Conservation (phyloP, 345 rosid genomes). For the Camelina neglecta region DNA sequence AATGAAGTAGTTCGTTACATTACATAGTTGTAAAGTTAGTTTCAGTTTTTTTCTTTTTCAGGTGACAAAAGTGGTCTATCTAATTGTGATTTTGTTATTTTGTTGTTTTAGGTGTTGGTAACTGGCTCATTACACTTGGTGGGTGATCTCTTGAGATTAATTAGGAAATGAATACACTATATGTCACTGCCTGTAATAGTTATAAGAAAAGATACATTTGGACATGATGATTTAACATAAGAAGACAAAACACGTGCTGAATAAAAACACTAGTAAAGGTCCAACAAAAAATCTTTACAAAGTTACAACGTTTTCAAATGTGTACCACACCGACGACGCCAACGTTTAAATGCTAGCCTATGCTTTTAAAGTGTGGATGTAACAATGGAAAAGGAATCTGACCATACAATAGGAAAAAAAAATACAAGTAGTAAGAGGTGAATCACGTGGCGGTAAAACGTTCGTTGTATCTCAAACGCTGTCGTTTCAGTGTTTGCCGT, state of each 20-base stretch:
- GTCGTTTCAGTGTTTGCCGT: slow-evolving; percentile 3
- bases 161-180: slow-evolving; percentile 53
- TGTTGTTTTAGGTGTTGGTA: slow-evolving; percentile 69
- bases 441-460: slow-evolving; percentile 39
- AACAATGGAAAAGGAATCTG: slow-evolving; percentile 3
- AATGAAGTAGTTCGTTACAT: not conserved
- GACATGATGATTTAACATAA: not conserved
- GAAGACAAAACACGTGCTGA: not conserved
- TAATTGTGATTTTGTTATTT: slow-evolving; percentile 2
- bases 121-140: slow-evolving; percentile 91
- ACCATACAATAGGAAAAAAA: not conserved
- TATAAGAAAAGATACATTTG: too few relatives aligned
- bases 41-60: not conserved
- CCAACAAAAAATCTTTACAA: slow-evolving; percentile 2
- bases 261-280: not conserved
- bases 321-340: not conserved
- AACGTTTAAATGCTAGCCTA: not conserved
- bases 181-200: not conserved
- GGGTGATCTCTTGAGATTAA: slow-evolving; percentile 81
- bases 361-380: slow-evolving; percentile 8
- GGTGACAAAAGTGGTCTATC: slow-evolving; percentile 17
- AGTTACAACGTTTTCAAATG: not conserved
- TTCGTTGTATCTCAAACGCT: not conserved
- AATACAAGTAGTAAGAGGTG: not conserved
- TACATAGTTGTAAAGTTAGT: not conserved